phyloP scores from a whole-genome alignment of 2,329 filamentous ascomycete species.

The Pseudogymnoascus sp. region DNA sequence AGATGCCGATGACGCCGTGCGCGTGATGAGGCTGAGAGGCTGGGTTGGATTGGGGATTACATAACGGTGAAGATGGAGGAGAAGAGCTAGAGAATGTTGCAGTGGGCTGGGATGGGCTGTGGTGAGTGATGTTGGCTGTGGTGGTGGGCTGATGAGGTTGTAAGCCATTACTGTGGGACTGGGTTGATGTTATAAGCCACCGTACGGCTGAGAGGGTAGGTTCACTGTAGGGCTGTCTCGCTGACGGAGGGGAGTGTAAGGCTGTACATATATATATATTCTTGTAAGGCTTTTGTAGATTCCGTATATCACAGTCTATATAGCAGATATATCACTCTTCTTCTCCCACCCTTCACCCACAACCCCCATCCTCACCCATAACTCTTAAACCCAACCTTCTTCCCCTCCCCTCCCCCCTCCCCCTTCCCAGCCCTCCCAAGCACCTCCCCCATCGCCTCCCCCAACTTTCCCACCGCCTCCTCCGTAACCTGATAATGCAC shows the following conservation, averaged over 20 bases:
- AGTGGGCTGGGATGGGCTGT: too few species aligned
- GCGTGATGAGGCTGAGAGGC: background rate
- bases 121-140: too few species aligned
- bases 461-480: slow-evolving; percentile 44
- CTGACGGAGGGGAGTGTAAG: background rate
- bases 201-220: too few species aligned
- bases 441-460: slow-evolving; percentile 35
- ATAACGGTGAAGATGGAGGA: background rate
- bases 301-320: background rate
- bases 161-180: too few species aligned
- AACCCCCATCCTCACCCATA: background rate
- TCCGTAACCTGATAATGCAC: slow-evolving; percentile 61
- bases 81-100: background rate
- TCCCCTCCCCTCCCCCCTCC: background rate
- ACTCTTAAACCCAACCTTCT: background rate
- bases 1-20: background rate
- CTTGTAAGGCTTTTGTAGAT: background rate
- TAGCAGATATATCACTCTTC: background rate
- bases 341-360: background rate
- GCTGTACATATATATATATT: background rate
- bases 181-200: too few species aligned
- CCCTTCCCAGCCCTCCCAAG: slow-evolving; percentile 10
- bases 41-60: background rate
- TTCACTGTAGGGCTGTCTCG: background rate
- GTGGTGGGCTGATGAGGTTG: too few species aligned